Conservation (phyloP, 2,329 filamentous ascomycete species). For the Tetracladium maxilliforme region DNA sequence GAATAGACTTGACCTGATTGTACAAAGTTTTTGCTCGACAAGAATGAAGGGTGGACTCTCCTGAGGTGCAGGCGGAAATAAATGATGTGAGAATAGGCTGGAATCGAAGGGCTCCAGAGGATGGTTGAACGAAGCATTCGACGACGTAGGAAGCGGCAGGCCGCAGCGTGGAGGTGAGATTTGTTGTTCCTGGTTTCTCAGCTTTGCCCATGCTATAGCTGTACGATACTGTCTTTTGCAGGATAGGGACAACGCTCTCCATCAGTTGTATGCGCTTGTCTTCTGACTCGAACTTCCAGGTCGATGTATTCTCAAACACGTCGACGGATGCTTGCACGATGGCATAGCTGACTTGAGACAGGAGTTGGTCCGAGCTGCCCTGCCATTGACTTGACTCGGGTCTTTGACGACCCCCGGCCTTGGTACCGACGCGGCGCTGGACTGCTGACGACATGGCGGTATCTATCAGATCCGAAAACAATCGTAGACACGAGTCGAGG, state of each 20-base stretch:
- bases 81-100: conserved; percentile 64
- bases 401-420: conserved; percentile 28
- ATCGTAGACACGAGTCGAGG: conserved; percentile 53
- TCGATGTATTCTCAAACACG: conserved; percentile 70
- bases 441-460: conserved; percentile 59
- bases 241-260: conserved; percentile 49
- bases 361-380: conserved; percentile 63
- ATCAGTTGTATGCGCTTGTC: conserved; percentile 57
- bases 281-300: conserved; percentile 66
- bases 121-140: conserved; percentile 59
- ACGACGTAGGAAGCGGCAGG: conserved; percentile 64
- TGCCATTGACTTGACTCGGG: conserved; percentile 41
- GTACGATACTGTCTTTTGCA: conserved; percentile 57
- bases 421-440: conserved; percentile 43
- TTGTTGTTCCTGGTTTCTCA: conserved; percentile 23
- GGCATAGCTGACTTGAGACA: conserved; percentile 55
- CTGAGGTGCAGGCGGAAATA: conserved; percentile 41
- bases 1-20: conserved; percentile 45
- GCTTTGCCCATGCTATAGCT: conserved; percentile 62
- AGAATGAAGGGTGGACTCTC: conserved; percentile 47
- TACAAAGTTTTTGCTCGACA: conserved; percentile 38
- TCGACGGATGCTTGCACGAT: conserved; percentile 67
- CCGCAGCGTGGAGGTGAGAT: conserved; percentile 31
- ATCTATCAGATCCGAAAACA: conserved; percentile 64
- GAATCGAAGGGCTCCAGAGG: conserved; percentile 56